Conservation (phyloP, 1,284 basidiomycete genomes). For the Cutaneotrichosporon sp. region DNA sequence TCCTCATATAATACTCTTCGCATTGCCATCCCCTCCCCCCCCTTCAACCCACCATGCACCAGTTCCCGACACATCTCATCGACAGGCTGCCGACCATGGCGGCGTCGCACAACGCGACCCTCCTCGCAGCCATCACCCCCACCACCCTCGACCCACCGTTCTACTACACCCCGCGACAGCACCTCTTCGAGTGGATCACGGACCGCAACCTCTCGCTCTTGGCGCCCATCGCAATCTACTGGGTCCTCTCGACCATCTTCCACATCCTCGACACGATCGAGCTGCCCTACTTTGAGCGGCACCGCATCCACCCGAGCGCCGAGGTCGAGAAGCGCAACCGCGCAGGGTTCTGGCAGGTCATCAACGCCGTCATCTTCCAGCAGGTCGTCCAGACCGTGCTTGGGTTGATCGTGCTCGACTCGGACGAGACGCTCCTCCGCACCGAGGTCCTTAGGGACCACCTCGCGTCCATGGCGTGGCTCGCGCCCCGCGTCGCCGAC, state of each 20-base stretch:
- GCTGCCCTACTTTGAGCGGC: slow-evolving; percentile 77
- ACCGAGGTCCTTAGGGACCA: slow-evolving; percentile 59
- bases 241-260: slow-evolving; percentile 79
- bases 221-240: slow-evolving; percentile 83
- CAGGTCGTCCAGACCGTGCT: slow-evolving; percentile 81
- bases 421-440: slow-evolving; percentile 52
- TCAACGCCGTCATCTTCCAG: slow-evolving; percentile 78
- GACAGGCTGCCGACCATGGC: slow-evolving; percentile 24
- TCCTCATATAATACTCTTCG: background rate
- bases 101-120: slow-evolving; percentile 38
- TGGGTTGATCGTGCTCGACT: slow-evolving; percentile 70
- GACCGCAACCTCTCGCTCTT: slow-evolving; percentile 75
- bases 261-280: slow-evolving; percentile 73
- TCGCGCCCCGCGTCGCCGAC: slow-evolving; percentile 56
- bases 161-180: slow-evolving; percentile 65
- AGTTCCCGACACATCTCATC: slow-evolving; percentile 17
- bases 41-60: slow-evolving; percentile 13
- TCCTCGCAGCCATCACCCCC: slow-evolving; percentile 45
- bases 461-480: slow-evolving; percentile 55
- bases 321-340: slow-evolving; percentile 79
- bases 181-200: slow-evolving; percentile 63
- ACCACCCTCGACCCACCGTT: slow-evolving; percentile 41
- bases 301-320: slow-evolving; percentile 82
- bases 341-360: slow-evolving; percentile 69
- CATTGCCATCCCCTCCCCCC: background rate